Evolutionary conservation across 352 stramenopile species (phyloP), one percentile per base, ranked within the genome.

Genomic region (Phytophthora capsici): DNA sequence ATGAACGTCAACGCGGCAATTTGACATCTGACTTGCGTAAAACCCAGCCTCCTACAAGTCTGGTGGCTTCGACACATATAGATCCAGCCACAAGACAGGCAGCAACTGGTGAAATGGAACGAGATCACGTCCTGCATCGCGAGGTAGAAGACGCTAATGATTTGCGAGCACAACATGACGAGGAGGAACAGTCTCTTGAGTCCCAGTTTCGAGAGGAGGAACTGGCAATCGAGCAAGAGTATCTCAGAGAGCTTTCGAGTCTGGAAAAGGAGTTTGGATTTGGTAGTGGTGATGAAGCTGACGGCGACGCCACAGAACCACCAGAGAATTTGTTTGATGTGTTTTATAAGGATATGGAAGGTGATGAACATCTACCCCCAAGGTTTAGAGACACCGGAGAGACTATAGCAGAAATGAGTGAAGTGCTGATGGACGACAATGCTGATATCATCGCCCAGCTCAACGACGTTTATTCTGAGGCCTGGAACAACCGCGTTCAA

Each of bases 201-300:
- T 66, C 57, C 1, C 69, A 80, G 25, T 89, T 85, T 54, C 55
- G 60, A 32, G 43, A 84, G 6, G 73, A 86, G 49, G 73, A 86
- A 20, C 34, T 78, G 5, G 76, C 59, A 17, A 83, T 90, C 34
- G 78, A 89, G 44, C 53, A 80, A 40, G 80, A 86, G 19, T 90
- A 91, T 44, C 61, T 79, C 6, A 69, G 72, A 22, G 75, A 88
- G 46, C 54, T 82, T 8, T 72, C 80, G 2, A 63, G 47, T 9
- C 26, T 93, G 32, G 76, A 90, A 32, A 57, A 77, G 34, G 77
- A 93, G 47, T 93, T 87, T 41, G 68, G 43, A 20, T 57, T 26
- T 23, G 45, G 37, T 14, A 13, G 25, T 32, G 28, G 32, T 6
- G 58, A 64, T 19, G 61, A 57, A 19, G 60, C 64, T 41, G 57